Percentiles rank a stretch among this genome's conserved stretches.
These are phyloP conservation scores for Citeromyces matritensis DNA, from an alignment of 805 yeast genomes.

Conservation along the genomic window DNA sequence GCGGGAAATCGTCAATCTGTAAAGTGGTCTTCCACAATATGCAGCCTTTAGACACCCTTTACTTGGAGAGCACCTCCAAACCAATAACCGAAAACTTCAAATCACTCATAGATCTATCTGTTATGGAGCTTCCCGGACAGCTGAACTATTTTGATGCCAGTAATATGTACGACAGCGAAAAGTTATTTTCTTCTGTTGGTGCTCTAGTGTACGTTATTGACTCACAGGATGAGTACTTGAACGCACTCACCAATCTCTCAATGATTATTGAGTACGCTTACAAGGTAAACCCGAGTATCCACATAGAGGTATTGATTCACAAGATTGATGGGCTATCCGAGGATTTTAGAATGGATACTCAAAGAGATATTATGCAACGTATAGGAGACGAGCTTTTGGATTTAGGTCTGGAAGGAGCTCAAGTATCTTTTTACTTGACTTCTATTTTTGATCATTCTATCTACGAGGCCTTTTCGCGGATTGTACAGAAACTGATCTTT, in stretches of 20 bases:
- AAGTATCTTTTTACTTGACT: constrained; percentile 80
- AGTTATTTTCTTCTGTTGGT: constrained; percentile 68
- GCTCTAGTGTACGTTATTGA: constrained; percentile 92
- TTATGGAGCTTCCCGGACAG: constrained; percentile 94
- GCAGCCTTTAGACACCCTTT: constrained; percentile 89
- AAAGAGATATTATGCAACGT: constrained; percentile 91
- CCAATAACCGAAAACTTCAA: constrained; percentile 78
- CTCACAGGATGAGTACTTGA: constrained; percentile 86
- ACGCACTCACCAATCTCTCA: constrained; percentile 79
- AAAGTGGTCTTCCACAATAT: constrained; percentile 92
- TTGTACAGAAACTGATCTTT: constrained; percentile 80
- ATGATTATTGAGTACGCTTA: constrained; percentile 81
- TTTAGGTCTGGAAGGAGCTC: constrained; percentile 81
- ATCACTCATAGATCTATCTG: constrained; percentile 73
- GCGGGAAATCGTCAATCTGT: constrained; percentile 91
- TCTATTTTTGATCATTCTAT: constrained; percentile 93
- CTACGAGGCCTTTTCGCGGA: constrained; percentile 88
- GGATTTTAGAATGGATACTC: constrained; percentile 88
- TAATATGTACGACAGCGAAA: constrained; percentile 55
- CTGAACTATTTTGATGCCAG: constrained; percentile 77
- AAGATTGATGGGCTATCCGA: constrained; percentile 92
- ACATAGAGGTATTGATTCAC: constrained; percentile 87
- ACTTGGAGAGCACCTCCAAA: constrained; percentile 77
- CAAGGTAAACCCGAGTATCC: constrained; percentile 68
- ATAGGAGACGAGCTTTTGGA: constrained; percentile 88